phyloP scores from a whole-genome alignment of 2,329 filamentous ascomycete species.

The Aspergillus ruber region DNA sequence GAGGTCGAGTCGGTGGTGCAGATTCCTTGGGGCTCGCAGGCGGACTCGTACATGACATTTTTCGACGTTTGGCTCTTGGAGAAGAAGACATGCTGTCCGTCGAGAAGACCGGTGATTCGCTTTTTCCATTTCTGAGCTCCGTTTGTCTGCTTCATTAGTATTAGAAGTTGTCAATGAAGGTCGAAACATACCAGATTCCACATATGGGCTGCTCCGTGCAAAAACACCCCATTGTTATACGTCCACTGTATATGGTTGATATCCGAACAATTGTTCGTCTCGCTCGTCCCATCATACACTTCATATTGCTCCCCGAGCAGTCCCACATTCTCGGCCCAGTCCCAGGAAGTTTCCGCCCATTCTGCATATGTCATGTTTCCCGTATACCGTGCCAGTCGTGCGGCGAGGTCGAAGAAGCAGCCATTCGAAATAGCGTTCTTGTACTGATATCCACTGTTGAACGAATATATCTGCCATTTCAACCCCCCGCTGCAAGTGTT shows the following conservation, averaged over 20 bases:
- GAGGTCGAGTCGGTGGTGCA: conserved; percentile 55
- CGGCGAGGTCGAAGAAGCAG: conserved; percentile 9
- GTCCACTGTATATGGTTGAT: conserved; percentile 47
- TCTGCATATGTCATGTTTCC: conserved; percentile 24
- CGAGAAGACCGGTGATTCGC: conserved; percentile 50
- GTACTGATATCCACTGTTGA: conserved; percentile 5
- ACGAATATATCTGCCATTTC: conserved; percentile 13
- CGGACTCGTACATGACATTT: conserved; percentile 49
- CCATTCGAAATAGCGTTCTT: conserved; percentile 12
- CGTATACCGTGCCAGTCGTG: conserved; percentile 10
- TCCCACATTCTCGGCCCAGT: conserved; percentile 46
- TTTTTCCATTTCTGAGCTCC: conserved; percentile 45
- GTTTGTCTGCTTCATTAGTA: conserved; percentile 19
- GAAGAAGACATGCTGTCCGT: conserved; percentile 45
- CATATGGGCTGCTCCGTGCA: conserved; percentile 50
- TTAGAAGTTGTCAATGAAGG: background rate
- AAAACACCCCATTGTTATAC: conserved; percentile 48
- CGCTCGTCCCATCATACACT: conserved; percentile 48
- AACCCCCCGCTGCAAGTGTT: conserved; percentile 63
- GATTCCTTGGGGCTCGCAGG: conserved; percentile 46
- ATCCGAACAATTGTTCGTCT: conserved; percentile 42
- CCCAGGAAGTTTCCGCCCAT: conserved; percentile 61
- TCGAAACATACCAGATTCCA: conserved; percentile 41
- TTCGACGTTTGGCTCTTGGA: conserved; percentile 21
- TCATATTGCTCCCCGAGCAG: conserved; percentile 43